Percentiles rank a stretch among this genome's conserved stretches.
Conservation (phyloP, 1,284 basidiomycete species). For the Phaffia rhodozyma region DNA sequence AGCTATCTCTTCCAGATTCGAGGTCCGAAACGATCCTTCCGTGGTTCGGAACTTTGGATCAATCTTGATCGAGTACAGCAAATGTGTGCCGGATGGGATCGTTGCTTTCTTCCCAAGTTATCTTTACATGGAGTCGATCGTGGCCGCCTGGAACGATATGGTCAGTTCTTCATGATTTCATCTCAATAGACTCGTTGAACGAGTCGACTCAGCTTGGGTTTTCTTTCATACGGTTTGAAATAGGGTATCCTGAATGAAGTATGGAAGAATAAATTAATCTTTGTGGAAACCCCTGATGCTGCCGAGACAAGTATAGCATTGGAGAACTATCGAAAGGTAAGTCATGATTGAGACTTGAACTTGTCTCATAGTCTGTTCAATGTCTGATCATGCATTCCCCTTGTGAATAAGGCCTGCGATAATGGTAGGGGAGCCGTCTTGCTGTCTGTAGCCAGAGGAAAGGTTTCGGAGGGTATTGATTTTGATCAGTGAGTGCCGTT, state of each 20-base stretch:
- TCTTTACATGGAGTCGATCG: slow-evolving; percentile 99
- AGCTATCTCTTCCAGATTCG: slow-evolving; percentile 96
- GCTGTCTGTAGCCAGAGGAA: slow-evolving; percentile 93
- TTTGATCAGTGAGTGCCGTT: slow-evolving; percentile 62
- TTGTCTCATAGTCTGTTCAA: neutral
- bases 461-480: slow-evolving; percentile 99
- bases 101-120: slow-evolving; percentile 99
- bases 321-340: slow-evolving; percentile 87
- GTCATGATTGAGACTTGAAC: slow-evolving; percentile 23
- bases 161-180: slow-evolving; percentile 35
- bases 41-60: slow-evolving; percentile 98
- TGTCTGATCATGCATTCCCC: slow-evolving; percentile 6
- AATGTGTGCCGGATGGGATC: slow-evolving; percentile 96
- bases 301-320: slow-evolving; percentile 97
- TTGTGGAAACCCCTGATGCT: slow-evolving; percentile 98
- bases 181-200: neutral
- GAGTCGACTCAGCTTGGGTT: neutral
- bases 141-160: slow-evolving; percentile 99
- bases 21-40: slow-evolving; percentile 97
- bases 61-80: slow-evolving; percentile 95
- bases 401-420: slow-evolving; percentile 67
- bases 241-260: slow-evolving; percentile 97
- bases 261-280: slow-evolving; percentile 99
- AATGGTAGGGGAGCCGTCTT: slow-evolving; percentile 96
- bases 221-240: neutral